These are phyloP conservation scores for Camelina sativa DNA, from an alignment of 345 rosid genomes.

Conservation along the genomic window DNA sequence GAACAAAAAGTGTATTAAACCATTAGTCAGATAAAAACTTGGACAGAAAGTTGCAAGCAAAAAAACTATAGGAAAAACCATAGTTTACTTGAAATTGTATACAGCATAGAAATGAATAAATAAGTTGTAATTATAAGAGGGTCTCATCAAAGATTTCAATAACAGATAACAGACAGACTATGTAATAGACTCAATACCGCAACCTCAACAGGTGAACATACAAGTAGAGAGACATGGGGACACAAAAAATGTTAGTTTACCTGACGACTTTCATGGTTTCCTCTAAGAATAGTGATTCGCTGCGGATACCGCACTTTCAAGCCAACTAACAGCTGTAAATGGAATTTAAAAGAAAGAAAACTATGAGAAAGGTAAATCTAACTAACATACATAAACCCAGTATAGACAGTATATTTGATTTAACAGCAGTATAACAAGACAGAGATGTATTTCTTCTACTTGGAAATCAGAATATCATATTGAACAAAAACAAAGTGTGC, in stretches of 20 bases:
- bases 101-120: background rate
- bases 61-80: background rate
- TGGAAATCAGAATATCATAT: background rate
- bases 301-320: conserved; percentile 83
- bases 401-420: background rate
- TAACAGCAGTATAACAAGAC: background rate
- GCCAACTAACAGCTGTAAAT: conserved; percentile 71
- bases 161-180: background rate
- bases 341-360: conserved; percentile 12
- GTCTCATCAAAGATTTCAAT: background rate
- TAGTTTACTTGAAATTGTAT: background rate
- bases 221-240: background rate
- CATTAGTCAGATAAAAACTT: conserved; percentile 33
- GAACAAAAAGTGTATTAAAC: conserved; percentile 30
- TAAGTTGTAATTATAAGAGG: background rate
- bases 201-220: conserved; percentile 19
- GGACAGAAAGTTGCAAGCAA: conserved; percentile 11
- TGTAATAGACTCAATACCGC: background rate
- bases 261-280: conserved; percentile 94
- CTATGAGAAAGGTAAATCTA: conserved; percentile 21
- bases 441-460: background rate
- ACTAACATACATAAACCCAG: background rate
- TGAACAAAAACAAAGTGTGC: conserved; percentile 11
- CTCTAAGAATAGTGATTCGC: conserved; percentile 83
- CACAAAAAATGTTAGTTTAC: conserved; percentile 40